Evolutionary conservation across 306 rosid genomes (phyloP), one percentile per base, ranked within the genome.

Genomic region (Potentilla sterilis): DNA sequence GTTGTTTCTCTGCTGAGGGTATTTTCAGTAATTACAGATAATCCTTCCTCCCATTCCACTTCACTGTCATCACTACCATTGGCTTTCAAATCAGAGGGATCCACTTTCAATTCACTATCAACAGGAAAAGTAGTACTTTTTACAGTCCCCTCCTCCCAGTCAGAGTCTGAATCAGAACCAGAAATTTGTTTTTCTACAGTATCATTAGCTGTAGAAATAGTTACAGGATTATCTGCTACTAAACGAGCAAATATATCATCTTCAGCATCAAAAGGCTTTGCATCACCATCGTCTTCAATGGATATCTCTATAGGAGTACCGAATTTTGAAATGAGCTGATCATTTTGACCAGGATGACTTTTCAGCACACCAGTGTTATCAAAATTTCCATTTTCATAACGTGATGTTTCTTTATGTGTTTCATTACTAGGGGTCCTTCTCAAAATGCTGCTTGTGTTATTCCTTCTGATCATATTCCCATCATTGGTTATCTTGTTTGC

Each of bases 41-140:
- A 83, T 80, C 90, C 93, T 70, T 91, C 96, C 86, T 90, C 97
- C 95, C 97, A 91, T 62, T 94, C 97, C 69, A 88, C 88, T 48
- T 88, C 97, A 84, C 85, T 85, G 38, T 82, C 97, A 77, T 82
- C 87, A 82, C 77, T 80, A 68, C 48, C 37, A 55, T 82, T 68
- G 43, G 75, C 82, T n/a, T 77, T 75, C 42, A 74, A 75, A 47
- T 43, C 32, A 49, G 82, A 74, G 70, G 80, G 71, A 52, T 64
- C 74, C 38, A 9, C 73, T 65, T 81, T 86, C 58, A 69, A 77
- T 12, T 77, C 70, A 66, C 54, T 58, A 55, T 82, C 81, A 78
- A 34, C 75, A 70, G 80, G 58, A 74, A 77, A 73, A 80, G 24
- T 47, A 41, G 62, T 59, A 79, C 52, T 58, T 75, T 79, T 76